phyloP scores from a whole-genome alignment of 2,329 filamentous ascomycete genomes.

The Calonectria honghensis region DNA sequence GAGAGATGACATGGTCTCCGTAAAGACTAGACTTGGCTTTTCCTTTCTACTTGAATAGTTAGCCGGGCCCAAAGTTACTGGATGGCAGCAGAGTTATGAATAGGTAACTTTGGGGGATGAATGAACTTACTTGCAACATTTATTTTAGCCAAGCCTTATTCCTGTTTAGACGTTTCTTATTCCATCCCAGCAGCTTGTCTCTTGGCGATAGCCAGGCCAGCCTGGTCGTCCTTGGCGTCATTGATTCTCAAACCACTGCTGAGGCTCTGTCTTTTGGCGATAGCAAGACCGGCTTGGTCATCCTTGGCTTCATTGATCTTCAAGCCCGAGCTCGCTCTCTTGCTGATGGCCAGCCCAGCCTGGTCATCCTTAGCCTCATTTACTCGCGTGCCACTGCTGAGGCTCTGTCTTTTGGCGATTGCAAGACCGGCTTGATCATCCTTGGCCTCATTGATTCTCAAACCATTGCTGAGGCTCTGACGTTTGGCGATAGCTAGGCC shows the following conservation, averaged over 20 bases:
- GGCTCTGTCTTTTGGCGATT: not conserved
- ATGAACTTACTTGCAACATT: not conserved
- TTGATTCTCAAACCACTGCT: not conserved
- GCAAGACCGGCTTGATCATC: not conserved
- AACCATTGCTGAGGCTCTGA: not conserved
- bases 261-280: not conserved
- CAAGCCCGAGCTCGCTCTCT: no score
- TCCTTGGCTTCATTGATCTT: not conserved
- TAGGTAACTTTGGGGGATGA: not conserved
- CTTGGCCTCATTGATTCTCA: not conserved
- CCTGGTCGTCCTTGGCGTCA: not conserved
- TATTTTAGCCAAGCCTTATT: not conserved
- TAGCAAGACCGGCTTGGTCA: not conserved
- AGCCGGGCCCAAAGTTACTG: not conserved
- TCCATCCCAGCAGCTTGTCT: not conserved
- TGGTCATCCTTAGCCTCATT: not conserved
- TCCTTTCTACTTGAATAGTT: not conserved
- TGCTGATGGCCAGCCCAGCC: no score
- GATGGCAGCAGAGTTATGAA: not conserved
- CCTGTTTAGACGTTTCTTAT: not conserved
- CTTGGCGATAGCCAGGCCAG: not conserved
- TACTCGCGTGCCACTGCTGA: not conserved
- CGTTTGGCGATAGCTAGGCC: not conserved
- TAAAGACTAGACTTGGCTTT: not conserved
- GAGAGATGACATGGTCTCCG: not conserved